Conservation (phyloP, 2,329 filamentous ascomycete species). For the Beauveria sp. region DNA sequence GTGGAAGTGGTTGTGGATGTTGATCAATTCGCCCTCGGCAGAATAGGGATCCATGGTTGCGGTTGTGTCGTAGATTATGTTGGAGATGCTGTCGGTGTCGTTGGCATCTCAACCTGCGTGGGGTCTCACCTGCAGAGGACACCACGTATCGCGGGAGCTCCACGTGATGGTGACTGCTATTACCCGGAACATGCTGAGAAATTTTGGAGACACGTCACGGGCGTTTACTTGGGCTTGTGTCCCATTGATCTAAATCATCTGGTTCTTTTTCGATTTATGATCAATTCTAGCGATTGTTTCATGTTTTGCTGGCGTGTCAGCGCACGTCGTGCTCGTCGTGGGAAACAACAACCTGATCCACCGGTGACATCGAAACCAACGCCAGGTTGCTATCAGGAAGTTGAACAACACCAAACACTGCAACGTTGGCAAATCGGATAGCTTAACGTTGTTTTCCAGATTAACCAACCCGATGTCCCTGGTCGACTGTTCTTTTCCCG, state of each 20-base stretch:
- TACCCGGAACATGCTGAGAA: not conserved
- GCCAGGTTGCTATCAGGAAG: too few species aligned
- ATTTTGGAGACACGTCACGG: not conserved
- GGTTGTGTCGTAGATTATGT: conserved; percentile 14
- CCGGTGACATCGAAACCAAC: too few species aligned
- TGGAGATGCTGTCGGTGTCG: not conserved
- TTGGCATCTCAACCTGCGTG: not conserved
- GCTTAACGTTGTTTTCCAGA: too few species aligned
- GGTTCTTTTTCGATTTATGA: too few species aligned
- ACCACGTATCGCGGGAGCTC: conserved; percentile 3
- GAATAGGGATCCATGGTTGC: conserved; percentile 59
- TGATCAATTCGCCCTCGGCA: conserved; percentile 63
- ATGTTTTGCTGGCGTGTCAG: not conserved
- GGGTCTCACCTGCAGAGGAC: conserved; percentile 1
- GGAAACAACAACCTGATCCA: too few species aligned
- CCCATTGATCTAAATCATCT: too few species aligned
- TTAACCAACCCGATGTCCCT: too few species aligned
- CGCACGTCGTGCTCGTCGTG: too few species aligned
- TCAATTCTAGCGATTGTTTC: not conserved
- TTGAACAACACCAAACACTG: too few species aligned
- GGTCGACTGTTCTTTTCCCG: too few species aligned
- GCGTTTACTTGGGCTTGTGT: not conserved
- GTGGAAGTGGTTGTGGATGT: conserved; percentile 64
- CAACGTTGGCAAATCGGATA: too few species aligned
- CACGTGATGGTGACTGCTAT: conserved; percentile 1